Conservation (phyloP, 176 grass and related monocot genomes). For the Oryza longistaminata region DNA sequence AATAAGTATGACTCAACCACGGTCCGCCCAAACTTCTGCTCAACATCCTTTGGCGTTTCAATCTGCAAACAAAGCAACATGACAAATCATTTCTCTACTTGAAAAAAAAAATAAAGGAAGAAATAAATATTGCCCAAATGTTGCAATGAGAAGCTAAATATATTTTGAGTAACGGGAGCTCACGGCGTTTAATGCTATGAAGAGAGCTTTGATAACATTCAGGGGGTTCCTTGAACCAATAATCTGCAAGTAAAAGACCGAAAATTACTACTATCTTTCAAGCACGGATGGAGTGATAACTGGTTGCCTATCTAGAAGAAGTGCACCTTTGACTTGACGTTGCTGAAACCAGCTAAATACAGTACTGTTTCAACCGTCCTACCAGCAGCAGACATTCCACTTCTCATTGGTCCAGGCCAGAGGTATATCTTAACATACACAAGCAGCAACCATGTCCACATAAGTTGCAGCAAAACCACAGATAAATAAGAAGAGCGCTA, state of each 20-base stretch:
- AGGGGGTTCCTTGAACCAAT: constrained; percentile 97
- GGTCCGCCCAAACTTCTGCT: constrained; percentile 95
- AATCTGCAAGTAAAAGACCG: constrained; percentile 46
- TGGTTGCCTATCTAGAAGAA: not conserved
- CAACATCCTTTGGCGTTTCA: constrained; percentile 87
- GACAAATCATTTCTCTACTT: not conserved
- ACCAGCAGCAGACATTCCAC: constrained; percentile 65
- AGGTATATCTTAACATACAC: constrained; percentile 70
- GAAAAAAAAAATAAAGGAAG: not conserved
- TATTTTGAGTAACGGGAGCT: constrained; percentile 28
- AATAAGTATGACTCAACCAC: constrained; percentile 88
- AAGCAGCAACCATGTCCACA: constrained; percentile 19
- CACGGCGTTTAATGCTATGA: constrained; percentile 92
- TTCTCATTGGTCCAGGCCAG: constrained; percentile 79
- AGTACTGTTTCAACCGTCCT: constrained; percentile 82
- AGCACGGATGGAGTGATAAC: not conserved
- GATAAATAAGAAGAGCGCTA: constrained; percentile 1
- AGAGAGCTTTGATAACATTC: constrained; percentile 90
- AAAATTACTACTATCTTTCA: constrained; percentile 14
- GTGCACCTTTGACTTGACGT: constrained; percentile 81
- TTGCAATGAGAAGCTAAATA: not conserved
- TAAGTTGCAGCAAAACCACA: not conserved
- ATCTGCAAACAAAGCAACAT: constrained; percentile 50
- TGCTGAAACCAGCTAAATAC: constrained; percentile 85
- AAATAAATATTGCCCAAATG: not conserved